Evolutionary conservation across 1,284 basidiomycete genomes (phyloP), one percentile per base, ranked within the genome.

Genomic region (Tilletia setariae): DNA sequence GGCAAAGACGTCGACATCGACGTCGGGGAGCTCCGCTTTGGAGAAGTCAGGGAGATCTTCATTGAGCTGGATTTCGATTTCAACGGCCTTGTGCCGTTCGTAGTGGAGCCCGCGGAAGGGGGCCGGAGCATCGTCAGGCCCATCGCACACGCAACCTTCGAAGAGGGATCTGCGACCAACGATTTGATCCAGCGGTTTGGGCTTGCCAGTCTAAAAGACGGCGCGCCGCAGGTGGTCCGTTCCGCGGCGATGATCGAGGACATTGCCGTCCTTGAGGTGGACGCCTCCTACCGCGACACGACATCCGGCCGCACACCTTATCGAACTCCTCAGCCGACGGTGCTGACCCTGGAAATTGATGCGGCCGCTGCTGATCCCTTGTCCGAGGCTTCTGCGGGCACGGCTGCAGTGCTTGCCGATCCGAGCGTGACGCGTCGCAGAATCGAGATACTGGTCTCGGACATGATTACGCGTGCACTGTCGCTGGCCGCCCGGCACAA

Each of bases 1-100:
- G 95, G 95, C 28, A 90, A 92, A 78, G 90, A 97, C 78, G 92
- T 95, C 46, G 94, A 98, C 81, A 88, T 98, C 66, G 93, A 97
- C 75, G 86, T 98, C n/a, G 91, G 92, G 49, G 93, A 96, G 83
- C 63, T 79, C 46, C 74, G 73, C 63, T 80, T 77, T 56, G 78
- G 78, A 25, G 78, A 80, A 23, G 67, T 67, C 47, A 72, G 71
- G 59, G 78, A 80, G 71, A 65, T 80, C 67, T 70, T 80, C n/a
- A 70, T 79, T 30, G 78, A 80, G 74, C 71, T 80, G 23, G 77
- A 79, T 63, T 65, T 79, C 21, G 76, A 80, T 59, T 69, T 79
- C 65, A 68, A 69, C 3, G 70, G 62, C 11, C 69, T 78, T 6
- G 59, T 76, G 47, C 72, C 77, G 25, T 67, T 64, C 56, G 53